These are phyloP conservation scores for Carpinus fangiana DNA, from an alignment of 306 rosid genomes.

Conservation along the genomic window DNA sequence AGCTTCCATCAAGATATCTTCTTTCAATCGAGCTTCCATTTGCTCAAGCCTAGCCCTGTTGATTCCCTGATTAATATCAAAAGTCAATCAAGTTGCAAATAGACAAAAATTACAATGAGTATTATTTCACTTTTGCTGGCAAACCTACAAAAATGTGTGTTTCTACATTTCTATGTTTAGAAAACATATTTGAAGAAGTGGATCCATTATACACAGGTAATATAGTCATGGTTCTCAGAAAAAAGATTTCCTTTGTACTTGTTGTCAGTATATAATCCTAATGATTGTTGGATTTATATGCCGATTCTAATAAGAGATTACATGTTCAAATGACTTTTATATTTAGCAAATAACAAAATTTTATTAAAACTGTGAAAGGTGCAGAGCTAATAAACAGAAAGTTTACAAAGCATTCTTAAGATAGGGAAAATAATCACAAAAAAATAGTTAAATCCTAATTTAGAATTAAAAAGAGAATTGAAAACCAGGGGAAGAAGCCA, in stretches of 20 bases:
- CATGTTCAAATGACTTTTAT: not conserved
- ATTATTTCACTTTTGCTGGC: not conserved
- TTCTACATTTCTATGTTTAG: too few relatives aligned
- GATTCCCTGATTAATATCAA: conserved; percentile 64
- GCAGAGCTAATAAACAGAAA: not conserved
- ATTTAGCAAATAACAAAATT: not conserved
- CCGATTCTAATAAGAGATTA: not conserved
- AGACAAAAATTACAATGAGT: not conserved
- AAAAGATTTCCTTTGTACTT: not conserved
- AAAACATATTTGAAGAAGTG: not conserved
- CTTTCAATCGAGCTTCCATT: conserved; percentile 86
- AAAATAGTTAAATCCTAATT: not conserved
- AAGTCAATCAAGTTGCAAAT: conserved; percentile 14
- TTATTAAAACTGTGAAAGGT: not conserved
- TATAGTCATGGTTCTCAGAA: not conserved
- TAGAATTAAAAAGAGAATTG: not conserved
- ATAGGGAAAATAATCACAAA: not conserved
- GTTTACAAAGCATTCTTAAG: not conserved
- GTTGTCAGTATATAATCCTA: not conserved
- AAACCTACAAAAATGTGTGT: not conserved
- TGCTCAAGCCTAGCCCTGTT: conserved; percentile 83
- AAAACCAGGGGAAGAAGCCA: not conserved
- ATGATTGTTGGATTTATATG: not conserved
- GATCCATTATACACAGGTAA: not conserved
- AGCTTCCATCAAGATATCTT: conserved; percentile 79